These are phyloP conservation scores for Micromonas commoda DNA, from an alignment of 139 green algal species.

Conservation along the genomic window DNA sequence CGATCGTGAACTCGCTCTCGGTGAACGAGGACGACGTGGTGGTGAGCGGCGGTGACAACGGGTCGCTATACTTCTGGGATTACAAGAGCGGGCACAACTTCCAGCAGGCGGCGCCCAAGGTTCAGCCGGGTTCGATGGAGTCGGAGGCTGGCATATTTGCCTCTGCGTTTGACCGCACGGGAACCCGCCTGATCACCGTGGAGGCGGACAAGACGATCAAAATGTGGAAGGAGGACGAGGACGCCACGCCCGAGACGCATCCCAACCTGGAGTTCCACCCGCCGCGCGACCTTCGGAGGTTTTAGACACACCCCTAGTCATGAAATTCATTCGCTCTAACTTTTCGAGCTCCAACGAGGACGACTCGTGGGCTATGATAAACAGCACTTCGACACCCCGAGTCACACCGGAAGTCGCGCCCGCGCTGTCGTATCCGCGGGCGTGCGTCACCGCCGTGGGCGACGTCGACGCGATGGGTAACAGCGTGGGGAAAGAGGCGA, in stretches of 20 bases:
- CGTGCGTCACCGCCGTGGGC: too few relatives aligned
- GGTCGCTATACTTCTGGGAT: constrained; percentile 82
- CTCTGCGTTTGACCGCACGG: constrained; percentile 64
- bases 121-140: constrained; percentile 81
- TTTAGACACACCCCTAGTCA: too few relatives aligned
- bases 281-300: constrained; percentile 35
- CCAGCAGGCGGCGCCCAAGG: constrained; percentile 72
- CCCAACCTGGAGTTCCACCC: constrained; percentile 67
- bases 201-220: constrained; percentile 98
- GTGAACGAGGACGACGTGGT: constrained; percentile 93
- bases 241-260: constrained; percentile 77
- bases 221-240: constrained; percentile 89
- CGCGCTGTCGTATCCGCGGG: too few relatives aligned
- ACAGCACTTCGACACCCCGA: too few relatives aligned
- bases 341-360: too few relatives aligned
- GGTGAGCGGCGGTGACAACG: constrained; percentile 75
- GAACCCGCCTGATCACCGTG: constrained; percentile 73
- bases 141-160: constrained; percentile 74
- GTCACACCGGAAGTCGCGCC: too few relatives aligned
- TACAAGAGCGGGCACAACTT: constrained; percentile 90
- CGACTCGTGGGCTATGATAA: too few relatives aligned
- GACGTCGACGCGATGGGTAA: neutral
- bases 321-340: too few relatives aligned
- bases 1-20: constrained; percentile 88
- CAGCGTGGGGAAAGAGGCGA: too few relatives aligned